A percentile compares a stretch with the other conserved stretches of the same genome.
Evolutionary conservation across 257 asterid species (phyloP).

Genomic region (Plantago ovata): DNA sequence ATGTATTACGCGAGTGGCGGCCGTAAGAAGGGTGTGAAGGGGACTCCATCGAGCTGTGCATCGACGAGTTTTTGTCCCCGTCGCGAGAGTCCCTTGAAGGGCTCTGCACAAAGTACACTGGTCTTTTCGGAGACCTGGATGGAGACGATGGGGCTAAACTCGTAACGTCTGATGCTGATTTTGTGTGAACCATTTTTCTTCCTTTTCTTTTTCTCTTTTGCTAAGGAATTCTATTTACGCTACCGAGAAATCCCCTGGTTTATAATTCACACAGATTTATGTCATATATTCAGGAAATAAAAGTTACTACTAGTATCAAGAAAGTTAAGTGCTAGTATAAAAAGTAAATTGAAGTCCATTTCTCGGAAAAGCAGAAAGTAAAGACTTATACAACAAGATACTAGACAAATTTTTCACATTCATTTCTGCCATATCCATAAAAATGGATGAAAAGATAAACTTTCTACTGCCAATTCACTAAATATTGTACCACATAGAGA

Average conservation of each 20-base stretch:
- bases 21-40: slow-evolving; percentile 95
- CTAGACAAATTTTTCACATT: not conserved
- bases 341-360: slow-evolving; percentile 11
- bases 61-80: slow-evolving; percentile 76
- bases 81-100: slow-evolving; percentile 95
- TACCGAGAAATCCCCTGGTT: not conserved
- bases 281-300: not conserved
- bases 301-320: slow-evolving; percentile 4
- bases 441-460: no score
- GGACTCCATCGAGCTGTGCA: slow-evolving; percentile 97
- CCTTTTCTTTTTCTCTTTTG: slow-evolving; percentile 7
- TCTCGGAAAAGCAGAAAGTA: not conserved
- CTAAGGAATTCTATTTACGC: not conserved
- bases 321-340: not conserved
- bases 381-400: no score
- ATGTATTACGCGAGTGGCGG: slow-evolving; percentile 89
- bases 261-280: no score
- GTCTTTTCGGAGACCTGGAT: slow-evolving; percentile 83
- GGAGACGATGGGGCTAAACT: slow-evolving; percentile 96
- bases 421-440: no score
- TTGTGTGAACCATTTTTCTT: slow-evolving; percentile 58
- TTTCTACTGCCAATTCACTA: no score
- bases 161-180: slow-evolving; percentile 89
- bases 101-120: slow-evolving; percentile 87
- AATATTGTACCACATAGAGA: no score